These are phyloP conservation scores for Penicillium taxi DNA, from an alignment of 495 filamentous ascomycete species.

Conservation along the genomic window DNA sequence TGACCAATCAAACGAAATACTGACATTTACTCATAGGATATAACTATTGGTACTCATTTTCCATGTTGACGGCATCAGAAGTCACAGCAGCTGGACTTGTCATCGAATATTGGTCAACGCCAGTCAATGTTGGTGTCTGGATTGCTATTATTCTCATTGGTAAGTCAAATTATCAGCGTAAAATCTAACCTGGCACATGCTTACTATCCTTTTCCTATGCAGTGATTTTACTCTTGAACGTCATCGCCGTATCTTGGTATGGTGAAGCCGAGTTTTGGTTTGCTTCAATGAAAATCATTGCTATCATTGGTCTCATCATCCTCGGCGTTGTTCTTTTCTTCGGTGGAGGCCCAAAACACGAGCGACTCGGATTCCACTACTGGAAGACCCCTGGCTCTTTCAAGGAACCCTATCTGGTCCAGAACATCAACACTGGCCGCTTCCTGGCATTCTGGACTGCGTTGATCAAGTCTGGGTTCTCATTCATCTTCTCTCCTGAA, in stretches of 20 bases:
- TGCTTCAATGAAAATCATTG: constrained; percentile 66
- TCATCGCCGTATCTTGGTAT: constrained; percentile 58
- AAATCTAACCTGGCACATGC: constrained; percentile 29
- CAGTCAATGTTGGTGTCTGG: constrained; percentile 48
- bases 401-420: constrained; percentile 39
- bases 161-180: constrained; percentile 33
- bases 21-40: constrained; percentile 27
- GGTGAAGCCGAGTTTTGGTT: constrained; percentile 72
- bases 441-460: constrained; percentile 38
- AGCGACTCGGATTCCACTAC: constrained; percentile 61
- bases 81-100: constrained; percentile 61
- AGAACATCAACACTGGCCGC: constrained; percentile 23
- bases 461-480: constrained; percentile 38
- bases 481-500: constrained; percentile 60
- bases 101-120: constrained; percentile 60
- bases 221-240: constrained; percentile 56
- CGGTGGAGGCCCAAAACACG: constrained; percentile 54
- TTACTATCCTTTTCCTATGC: constrained; percentile 3
- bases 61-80: constrained; percentile 58
- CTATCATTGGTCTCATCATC: constrained; percentile 61
- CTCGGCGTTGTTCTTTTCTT: constrained; percentile 59
- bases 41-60: constrained; percentile 47
- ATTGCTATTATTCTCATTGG: constrained; percentile 62
- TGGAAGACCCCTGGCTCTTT: constrained; percentile 65
- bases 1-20: too few relatives aligned